phyloP scores from a whole-genome alignment of 352 stramenopile species.

The Phytophthora vignae region DNA sequence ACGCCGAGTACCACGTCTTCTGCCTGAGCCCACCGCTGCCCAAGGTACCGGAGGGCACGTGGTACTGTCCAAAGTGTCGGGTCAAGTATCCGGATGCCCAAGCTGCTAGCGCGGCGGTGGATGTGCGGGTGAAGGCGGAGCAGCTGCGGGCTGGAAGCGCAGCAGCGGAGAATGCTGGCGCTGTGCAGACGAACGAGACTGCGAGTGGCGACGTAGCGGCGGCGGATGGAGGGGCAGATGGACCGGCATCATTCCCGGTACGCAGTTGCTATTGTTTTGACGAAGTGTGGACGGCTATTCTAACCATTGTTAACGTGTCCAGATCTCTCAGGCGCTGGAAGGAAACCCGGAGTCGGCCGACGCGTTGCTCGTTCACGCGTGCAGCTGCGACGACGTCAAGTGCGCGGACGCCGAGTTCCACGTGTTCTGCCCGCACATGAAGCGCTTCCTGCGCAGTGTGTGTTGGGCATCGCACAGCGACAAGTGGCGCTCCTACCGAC shows the following conservation, averaged over 20 bases:
- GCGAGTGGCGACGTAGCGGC: conserved; percentile 3
- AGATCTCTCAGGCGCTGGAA: conserved; percentile 58
- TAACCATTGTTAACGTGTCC: not conserved
- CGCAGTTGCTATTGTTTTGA: not conserved
- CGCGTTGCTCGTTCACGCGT: conserved; percentile 63
- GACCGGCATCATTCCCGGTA: conserved; percentile 31
- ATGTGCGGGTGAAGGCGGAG: conserved; percentile 35
- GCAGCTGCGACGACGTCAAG: conserved; percentile 56
- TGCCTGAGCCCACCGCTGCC: conserved; percentile 63
- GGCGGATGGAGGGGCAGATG: conserved; percentile 8
- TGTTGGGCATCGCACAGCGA: conserved; percentile 74
- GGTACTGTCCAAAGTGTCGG: conserved; percentile 65
- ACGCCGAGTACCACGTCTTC: conserved; percentile 69
- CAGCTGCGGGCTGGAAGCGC: not conserved
- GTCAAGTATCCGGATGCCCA: conserved; percentile 5
- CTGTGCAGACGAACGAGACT: not conserved
- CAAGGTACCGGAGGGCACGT: conserved; percentile 52
- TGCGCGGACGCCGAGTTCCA: conserved; percentile 50
- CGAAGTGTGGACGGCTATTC: not conserved
- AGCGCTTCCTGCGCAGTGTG: conserved; percentile 70
- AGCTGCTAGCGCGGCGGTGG: not conserved
- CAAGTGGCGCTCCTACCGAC: conserved; percentile 55
- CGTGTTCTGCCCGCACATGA: conserved; percentile 66
- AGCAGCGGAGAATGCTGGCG: not conserved
- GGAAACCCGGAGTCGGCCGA: conserved; percentile 56